Evolutionary conservation across 2,329 filamentous ascomycete genomes (phyloP), one percentile per base, ranked within the genome.

Genomic region (Ophiostoma himal-ulmi): DNA sequence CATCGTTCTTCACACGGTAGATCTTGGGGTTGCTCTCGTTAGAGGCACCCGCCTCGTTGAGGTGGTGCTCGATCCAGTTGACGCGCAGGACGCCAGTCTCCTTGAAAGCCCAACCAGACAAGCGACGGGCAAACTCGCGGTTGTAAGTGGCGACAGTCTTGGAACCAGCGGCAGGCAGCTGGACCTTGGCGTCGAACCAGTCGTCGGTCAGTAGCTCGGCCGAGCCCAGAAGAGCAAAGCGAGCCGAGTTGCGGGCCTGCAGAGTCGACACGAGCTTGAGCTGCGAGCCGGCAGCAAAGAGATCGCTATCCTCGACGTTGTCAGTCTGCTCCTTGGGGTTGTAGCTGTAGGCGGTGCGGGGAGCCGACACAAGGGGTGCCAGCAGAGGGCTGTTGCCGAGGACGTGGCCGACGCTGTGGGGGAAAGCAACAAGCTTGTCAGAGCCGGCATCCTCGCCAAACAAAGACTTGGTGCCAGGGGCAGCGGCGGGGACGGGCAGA

Each of bases 81-180:
- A 96, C 91, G 76, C 91, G 90, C 75, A 99, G 79, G 13, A 99
- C 92, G 75, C 95, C 95, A 70, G 90, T 87, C 83, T 99, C 95
- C 81, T 96, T 89, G 84, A 99, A 99, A 0, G 94, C 88, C 95
- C 95, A 99, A n/a, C 87, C 91, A n/a, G 91, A 89, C 70, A 99
- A 80, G 76, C 91, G 88, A 81, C 91, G 90, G 26, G 91, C 91
- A 77, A 99, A 98, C 70, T 91, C 91, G 76, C 88, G 86, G 82
- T 99, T 99, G 75, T 85, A 86, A 14, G 92, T 90, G 78, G 86
- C 86, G 62, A 85, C 82, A 68, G 84, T 82, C 73, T 85, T 44
- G 54, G 34, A 78, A 71, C 80, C 80, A 71, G 80, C 82, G 30
- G 79, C 81, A 37, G 79, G 81, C 77, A 88, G 88, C 80, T 90